phyloP scores from a whole-genome alignment of 1,284 basidiomycete species.

The Microbotryum scabiosae region DNA sequence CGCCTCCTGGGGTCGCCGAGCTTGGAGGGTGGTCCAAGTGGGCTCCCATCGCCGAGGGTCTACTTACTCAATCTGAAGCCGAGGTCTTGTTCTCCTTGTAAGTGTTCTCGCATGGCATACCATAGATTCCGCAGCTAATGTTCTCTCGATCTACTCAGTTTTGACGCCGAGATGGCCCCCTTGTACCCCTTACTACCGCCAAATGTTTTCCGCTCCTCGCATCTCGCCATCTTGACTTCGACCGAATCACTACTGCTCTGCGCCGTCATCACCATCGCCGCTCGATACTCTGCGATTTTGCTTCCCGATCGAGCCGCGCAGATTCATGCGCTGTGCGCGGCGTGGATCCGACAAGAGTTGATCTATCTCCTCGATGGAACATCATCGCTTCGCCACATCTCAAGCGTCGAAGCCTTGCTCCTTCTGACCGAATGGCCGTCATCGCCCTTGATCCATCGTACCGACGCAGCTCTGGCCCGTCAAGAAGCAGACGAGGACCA shows the following conservation, averaged over 20 bases:
- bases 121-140: not conserved
- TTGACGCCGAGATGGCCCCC: constrained; percentile 21
- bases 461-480: not conserved
- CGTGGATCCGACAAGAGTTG: constrained; percentile 17
- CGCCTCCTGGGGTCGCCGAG: too few species aligned
- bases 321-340: constrained; percentile 20
- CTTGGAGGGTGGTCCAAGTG: constrained; percentile 15
- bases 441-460: constrained; percentile 8
- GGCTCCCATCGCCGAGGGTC: constrained; percentile 20
- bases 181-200: constrained; percentile 28
- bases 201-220: constrained; percentile 14
- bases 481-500: not conserved
- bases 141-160: constrained; percentile 6
- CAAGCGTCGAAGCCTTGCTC: constrained; percentile 26
- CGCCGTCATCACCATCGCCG: constrained; percentile 27
- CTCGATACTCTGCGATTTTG: constrained; percentile 15
- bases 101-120: not conserved
- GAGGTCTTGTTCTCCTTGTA: constrained; percentile 23
- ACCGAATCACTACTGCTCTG: constrained; percentile 25
- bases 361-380: constrained; percentile 21
- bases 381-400: constrained; percentile 16
- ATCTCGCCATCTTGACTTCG: constrained; percentile 20
- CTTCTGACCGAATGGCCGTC: constrained; percentile 27
- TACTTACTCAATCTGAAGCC: constrained; percentile 18
- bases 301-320: constrained; percentile 12